Percentiles rank a stretch among this genome's conserved stretches.
phyloP scores from a whole-genome alignment of 1,284 basidiomycete species.

The Ceratobasidium sp. region DNA sequence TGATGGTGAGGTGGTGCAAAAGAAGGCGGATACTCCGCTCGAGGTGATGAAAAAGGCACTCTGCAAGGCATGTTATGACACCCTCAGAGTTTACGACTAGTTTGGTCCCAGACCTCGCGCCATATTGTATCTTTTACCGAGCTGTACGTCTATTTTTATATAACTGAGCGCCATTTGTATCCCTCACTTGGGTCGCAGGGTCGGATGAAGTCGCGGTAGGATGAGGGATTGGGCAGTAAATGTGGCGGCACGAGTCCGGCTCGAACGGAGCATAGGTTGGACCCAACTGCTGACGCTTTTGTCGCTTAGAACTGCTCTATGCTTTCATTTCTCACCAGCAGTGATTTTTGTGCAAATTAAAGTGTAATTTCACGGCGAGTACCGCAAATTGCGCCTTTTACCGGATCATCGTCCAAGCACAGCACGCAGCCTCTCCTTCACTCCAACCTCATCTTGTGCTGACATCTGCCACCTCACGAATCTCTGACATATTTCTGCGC shows the following conservation, averaged over 20 bases:
- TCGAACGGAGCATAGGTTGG: too few species aligned
- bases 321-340: too few species aligned
- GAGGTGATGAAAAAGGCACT: conserved; percentile 68
- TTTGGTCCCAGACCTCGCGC: neutral
- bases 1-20: conserved; percentile 57
- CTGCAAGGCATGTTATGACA: conserved; percentile 62
- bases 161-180: neutral
- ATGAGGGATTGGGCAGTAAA: too few species aligned
- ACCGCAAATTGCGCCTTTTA: neutral
- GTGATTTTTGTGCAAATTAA: too few species aligned
- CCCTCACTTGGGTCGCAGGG: neutral
- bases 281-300: too few species aligned
- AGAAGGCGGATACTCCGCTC: conserved; percentile 49
- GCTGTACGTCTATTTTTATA: neutral
- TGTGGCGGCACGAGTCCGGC: too few species aligned
- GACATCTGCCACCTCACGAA: conserved; percentile 82
- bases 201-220: too few species aligned
- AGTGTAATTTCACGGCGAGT: too few species aligned
- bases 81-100: conserved; percentile 54
- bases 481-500: conserved; percentile 78
- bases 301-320: too few species aligned
- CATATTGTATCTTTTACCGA: neutral
- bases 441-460: conserved; percentile 52
- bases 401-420: conserved; percentile 11
- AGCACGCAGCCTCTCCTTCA: conserved; percentile 12